These are phyloP conservation scores for Curvularia sp. DNA, from an alignment of 2,329 filamentous ascomycete species.

Conservation along the genomic window DNA sequence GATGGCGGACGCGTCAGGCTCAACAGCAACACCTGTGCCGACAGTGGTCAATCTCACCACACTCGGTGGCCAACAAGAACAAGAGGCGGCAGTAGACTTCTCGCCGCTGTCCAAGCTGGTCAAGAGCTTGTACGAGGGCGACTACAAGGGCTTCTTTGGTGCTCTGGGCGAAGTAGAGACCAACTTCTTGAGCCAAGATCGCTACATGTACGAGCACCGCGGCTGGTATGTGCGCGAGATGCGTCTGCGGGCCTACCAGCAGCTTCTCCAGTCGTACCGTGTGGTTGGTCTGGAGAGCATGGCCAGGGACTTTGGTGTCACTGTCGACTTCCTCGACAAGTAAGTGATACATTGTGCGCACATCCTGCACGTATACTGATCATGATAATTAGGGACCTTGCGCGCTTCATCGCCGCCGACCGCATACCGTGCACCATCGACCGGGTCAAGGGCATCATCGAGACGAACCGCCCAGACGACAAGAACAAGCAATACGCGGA, in stretches of 20 bases:
- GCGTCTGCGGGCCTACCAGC: constrained; percentile 94
- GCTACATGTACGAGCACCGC: constrained; percentile 94
- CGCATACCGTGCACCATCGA: constrained; percentile 97
- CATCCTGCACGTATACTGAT: constrained; percentile 21
- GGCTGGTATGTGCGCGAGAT: constrained; percentile 99
- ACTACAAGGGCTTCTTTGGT: constrained; percentile 93
- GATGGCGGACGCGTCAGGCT: constrained; percentile 66
- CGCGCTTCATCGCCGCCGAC: constrained; percentile 94
- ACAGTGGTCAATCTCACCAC: constrained; percentile 88
- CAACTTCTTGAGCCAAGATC: constrained; percentile 90
- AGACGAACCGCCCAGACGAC: constrained; percentile 96
- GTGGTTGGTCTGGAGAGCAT: constrained; percentile 97
- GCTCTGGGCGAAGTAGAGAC: constrained; percentile 90
- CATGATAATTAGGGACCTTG: constrained; percentile 72
- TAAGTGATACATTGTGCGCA: constrained; percentile 56
- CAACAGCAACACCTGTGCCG: constrained; percentile 62
- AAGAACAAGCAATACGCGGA: constrained; percentile 99
- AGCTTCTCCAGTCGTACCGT: constrained; percentile 95
- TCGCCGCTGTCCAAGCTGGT: constrained; percentile 86
- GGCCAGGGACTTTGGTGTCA: constrained; percentile 96
- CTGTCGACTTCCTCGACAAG: constrained; percentile 94
- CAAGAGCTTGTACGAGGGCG: constrained; percentile 88
- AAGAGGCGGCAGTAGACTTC: constrained; percentile 87
- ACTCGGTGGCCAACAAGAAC: constrained; percentile 78
- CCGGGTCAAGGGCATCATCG: constrained; percentile 94